Evolutionary conservation across 257 asterid species (phyloP).

Genomic region (Prunella vulgaris): DNA sequence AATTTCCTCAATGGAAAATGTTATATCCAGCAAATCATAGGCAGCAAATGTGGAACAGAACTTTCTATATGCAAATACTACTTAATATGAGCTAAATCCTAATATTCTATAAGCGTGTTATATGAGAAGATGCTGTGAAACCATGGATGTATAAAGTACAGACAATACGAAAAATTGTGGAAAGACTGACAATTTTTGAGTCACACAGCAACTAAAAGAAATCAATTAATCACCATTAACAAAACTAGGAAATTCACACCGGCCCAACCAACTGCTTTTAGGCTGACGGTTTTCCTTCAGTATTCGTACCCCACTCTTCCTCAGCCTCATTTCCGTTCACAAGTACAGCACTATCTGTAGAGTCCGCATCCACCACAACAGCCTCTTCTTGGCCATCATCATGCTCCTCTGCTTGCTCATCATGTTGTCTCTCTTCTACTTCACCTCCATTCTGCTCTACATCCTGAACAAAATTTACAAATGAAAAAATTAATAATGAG

Average conservation of each 20-base stretch:
- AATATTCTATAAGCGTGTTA: background rate
- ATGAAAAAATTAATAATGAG: background rate
- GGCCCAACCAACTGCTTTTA: constrained; percentile 95
- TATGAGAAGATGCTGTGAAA: constrained; percentile 15
- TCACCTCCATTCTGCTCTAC: constrained; percentile 61
- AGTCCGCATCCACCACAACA: constrained; percentile 87
- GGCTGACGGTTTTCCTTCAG: constrained; percentile 94
- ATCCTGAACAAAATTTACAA: constrained; percentile 27
- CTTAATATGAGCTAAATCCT: constrained; percentile 12
- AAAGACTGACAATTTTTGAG: constrained; percentile 25
- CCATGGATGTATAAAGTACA: constrained; percentile 9
- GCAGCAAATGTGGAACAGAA: background rate
- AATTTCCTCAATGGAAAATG: background rate
- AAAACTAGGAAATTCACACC: constrained; percentile 74
- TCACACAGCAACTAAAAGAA: constrained; percentile 47
- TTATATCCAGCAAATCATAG: background rate
- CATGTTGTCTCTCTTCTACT: constrained; percentile 48
- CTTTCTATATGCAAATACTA: background rate
- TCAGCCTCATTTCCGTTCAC: constrained; percentile 84
- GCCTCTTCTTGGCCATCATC: constrained; percentile 81
- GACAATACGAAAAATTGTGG: constrained; percentile 7
- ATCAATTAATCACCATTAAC: constrained; percentile 83
- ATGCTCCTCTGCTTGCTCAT: constrained; percentile 45
- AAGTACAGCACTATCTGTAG: constrained; percentile 83
- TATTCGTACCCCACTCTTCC: constrained; percentile 99